phyloP scores from a whole-genome alignment of 225 moss, liverwort and hornwort species.

The Pseudisothecium myosuroides region DNA sequence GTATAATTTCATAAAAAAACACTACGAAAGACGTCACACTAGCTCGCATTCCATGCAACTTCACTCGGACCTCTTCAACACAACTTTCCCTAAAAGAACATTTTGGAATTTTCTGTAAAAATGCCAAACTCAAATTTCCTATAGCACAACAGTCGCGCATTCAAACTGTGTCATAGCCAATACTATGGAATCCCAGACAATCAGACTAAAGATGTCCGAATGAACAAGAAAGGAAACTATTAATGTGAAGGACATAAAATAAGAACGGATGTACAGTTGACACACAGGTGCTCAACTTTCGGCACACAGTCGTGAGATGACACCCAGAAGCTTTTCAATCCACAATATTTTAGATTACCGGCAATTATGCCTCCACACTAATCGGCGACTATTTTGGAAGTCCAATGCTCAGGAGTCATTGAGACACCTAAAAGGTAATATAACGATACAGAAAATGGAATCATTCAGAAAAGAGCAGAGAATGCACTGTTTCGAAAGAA shows the following conservation, averaged over 20 bases:
- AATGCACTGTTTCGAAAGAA: background rate
- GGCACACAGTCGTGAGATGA: background rate
- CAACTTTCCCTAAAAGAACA: background rate
- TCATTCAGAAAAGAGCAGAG: background rate
- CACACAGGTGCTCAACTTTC: background rate
- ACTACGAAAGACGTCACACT: background rate
- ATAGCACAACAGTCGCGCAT: background rate
- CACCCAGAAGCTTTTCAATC: background rate
- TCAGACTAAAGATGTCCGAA: background rate
- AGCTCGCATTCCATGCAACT: background rate
- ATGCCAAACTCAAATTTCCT: background rate
- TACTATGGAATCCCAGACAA: background rate
- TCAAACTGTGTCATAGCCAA: background rate
- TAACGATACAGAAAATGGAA: background rate
- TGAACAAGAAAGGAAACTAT: background rate
- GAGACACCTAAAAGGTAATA: background rate
- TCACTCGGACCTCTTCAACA: background rate
- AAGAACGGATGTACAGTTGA: background rate
- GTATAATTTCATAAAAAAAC: background rate
- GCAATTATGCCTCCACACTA: background rate
- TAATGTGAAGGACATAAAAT: background rate
- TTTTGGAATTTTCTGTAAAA: background rate
- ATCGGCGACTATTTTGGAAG: too few species aligned
- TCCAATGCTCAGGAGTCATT: background rate
- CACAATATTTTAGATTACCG: background rate